These are phyloP conservation scores for Ascochyta rabiei DNA, from an alignment of 2,329 filamentous ascomycete genomes.

Conservation along the genomic window DNA sequence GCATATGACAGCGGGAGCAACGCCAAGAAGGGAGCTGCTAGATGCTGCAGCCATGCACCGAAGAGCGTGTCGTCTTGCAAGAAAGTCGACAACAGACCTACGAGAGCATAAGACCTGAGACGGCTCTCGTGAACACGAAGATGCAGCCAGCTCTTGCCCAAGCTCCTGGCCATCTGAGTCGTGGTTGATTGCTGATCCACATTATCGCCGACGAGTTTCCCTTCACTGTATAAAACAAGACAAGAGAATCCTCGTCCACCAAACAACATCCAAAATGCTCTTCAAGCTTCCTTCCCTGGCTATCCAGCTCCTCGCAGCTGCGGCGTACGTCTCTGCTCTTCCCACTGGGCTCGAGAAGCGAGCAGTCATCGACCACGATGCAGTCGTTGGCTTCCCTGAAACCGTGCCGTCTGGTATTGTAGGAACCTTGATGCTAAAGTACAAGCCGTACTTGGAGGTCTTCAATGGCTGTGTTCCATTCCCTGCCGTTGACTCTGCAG, in stretches of 20 bases:
- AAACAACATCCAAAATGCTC: conserved; percentile 27
- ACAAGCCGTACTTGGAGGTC: conserved; percentile 62
- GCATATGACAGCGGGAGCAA: conserved; percentile 9
- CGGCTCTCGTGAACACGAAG: not conserved
- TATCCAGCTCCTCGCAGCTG: conserved; percentile 30
- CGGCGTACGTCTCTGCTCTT: conserved; percentile 29
- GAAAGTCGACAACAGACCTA: not conserved
- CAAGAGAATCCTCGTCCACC: not conserved
- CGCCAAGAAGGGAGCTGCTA: not conserved
- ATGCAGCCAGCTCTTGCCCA: not conserved
- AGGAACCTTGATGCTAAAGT: conserved; percentile 60
- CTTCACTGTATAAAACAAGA: not conserved
- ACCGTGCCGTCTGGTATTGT: conserved; percentile 56
- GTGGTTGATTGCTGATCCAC: not conserved
- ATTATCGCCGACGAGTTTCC: not conserved
- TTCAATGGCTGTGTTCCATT: conserved; percentile 68
- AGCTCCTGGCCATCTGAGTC: not conserved
- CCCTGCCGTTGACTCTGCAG: conserved; percentile 63
- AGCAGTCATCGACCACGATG: conserved; percentile 52
- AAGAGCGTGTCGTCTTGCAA: not conserved
- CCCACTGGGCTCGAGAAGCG: conserved; percentile 44
- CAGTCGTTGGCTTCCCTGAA: conserved; percentile 61
- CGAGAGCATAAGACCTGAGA: conserved; percentile 3
- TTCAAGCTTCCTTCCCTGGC: conserved; percentile 28
- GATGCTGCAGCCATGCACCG: not conserved